Evolutionary conservation across 2,329 filamentous ascomycete genomes (phyloP).

Genomic region (Penicillium sp.): DNA sequence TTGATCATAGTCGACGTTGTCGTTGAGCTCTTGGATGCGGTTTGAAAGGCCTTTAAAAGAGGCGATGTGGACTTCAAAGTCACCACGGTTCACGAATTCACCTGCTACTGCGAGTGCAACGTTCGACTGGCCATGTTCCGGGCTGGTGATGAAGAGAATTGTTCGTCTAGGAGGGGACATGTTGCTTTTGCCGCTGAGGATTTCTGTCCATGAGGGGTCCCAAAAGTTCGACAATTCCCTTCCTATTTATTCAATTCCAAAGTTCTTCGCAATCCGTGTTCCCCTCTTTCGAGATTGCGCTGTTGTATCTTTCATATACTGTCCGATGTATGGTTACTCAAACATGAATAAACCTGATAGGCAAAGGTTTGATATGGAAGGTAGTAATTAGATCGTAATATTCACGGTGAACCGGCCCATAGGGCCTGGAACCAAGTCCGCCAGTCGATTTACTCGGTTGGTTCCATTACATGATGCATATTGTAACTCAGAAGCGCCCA

Average conservation of each 20-base stretch:
- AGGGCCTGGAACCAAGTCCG: background rate
- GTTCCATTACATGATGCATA: background rate
- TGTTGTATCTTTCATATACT: constrained; percentile 4
- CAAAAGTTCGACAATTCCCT: background rate
- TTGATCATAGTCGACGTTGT: constrained; percentile 11
- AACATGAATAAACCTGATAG: background rate
- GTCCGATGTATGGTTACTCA: constrained; percentile 12
- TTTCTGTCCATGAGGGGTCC: background rate
- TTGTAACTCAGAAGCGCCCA: background rate
- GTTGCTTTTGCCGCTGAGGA: background rate
- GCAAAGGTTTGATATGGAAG: background rate
- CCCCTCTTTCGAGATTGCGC: background rate
- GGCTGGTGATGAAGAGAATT: constrained; percentile 49
- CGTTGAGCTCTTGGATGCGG: constrained; percentile 31
- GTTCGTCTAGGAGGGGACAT: constrained; percentile 19
- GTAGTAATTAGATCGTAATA: background rate
- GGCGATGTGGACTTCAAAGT: constrained; percentile 48
- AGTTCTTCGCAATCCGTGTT: background rate
- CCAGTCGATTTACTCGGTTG: background rate
- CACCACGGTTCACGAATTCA: constrained; percentile 39
- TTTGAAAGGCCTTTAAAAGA: constrained; percentile 43
- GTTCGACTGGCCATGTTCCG: constrained; percentile 51
- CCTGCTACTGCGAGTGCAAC: constrained; percentile 48
- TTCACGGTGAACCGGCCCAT: background rate
- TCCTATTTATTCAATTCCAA: background rate